Base-by-base conservation (phyloP, 495 filamentous ascomycete genomes). In the Bacidia rubella region DNA sequence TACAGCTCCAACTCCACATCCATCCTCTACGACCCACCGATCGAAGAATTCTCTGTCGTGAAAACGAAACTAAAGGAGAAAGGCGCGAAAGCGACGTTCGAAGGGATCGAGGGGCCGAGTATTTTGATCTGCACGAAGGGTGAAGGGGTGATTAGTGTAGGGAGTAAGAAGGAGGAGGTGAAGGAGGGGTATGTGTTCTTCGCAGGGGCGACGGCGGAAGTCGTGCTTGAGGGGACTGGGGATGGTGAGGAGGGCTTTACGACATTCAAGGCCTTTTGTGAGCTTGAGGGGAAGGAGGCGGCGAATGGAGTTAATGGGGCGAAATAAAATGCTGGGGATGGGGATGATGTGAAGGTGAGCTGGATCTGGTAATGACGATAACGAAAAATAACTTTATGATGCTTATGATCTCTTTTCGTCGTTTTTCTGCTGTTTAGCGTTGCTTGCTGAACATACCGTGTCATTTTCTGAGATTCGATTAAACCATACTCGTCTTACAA, bases 261-360 rank as follows among this genome's bases (percentile, higher is more conserved):
- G 22, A 89, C 85, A 0, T 99, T 90, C 71, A 95, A 90, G 70
- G 93, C 93, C 1, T 99, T 95, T 63, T 95, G 88, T 61, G 89
- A 96, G 69, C 67, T 95, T 56, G 74, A 78, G 17, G 79, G 71
- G 46, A 74, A 73, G 57, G 74, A 78, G 19, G 78, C 70, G 46
- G 73, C 73, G 65, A 70, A 74, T 57, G 61, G 64, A 59, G 63
- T 64, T 50, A 70, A 72, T 57, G 69, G 67, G 50, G 52, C 52
- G 23, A 52, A 47, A 35, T 35, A 35, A n/a, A n/a, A n/a, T n/a
- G 29, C 15, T 35, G 29, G 29, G 15, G 5, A 35, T 5, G 15
- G 29, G 7, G 15, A 35, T 5, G 15, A 7, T 7, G 29, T 7
- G 29, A 7, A 15, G 29, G 7, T 35, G 29, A 15, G 15, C 5